Evolutionary conservation across 768 basidiomycete genomes (phyloP), one percentile per base, ranked within the genome.

Genomic region (Suillus subalutaceus): DNA sequence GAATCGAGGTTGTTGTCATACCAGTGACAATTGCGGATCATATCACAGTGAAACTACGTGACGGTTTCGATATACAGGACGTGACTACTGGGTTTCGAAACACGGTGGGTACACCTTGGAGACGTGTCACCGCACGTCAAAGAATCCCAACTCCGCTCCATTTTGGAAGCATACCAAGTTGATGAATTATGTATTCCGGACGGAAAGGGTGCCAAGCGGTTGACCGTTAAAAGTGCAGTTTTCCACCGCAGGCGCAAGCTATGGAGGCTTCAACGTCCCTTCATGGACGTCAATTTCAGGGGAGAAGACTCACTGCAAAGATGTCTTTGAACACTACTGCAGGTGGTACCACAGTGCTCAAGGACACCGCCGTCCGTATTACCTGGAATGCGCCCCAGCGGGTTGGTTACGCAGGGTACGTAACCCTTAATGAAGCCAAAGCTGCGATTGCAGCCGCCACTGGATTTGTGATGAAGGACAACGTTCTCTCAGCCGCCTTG

Each of bases 31-130:
- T 90, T 8, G 80, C 87, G 50, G 84, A 87, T 44, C 83, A 89
- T 63, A 87, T 84, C 26, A 82, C 79, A 61, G 83, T 89, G 23
- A 84, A 79, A 26, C 79, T 92, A 56, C 83, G 83, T 40, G 74
- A 85, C 0, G 92, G 93, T 0, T 90, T 91, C 56, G 80, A 81
- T 2, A 81, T 93, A 3, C 73, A 79, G 32, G 81, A 85, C 0
- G 72, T 93, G 7, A 74, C 75, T 8, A 92, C 91, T 1, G 88
- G 88, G 1, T 89, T n/a, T 92, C 50, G 92, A 94, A 70, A 88
- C 88, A 0, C 84, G 83, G 7, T 87, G 86, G 79, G 71, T 93
- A 10, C 78, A 82, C 44, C 67, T 94, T 2, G 79, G 79, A 6
- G 85, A 88, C 30, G 71, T 93, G 4, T 84, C 85, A 0, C 46